A percentile compares a stretch with the other conserved stretches of the same genome.
These are phyloP conservation scores for Talaromyces sp. DNA, from an alignment of 2,329 filamentous ascomycete genomes.

Conservation along the genomic window DNA sequence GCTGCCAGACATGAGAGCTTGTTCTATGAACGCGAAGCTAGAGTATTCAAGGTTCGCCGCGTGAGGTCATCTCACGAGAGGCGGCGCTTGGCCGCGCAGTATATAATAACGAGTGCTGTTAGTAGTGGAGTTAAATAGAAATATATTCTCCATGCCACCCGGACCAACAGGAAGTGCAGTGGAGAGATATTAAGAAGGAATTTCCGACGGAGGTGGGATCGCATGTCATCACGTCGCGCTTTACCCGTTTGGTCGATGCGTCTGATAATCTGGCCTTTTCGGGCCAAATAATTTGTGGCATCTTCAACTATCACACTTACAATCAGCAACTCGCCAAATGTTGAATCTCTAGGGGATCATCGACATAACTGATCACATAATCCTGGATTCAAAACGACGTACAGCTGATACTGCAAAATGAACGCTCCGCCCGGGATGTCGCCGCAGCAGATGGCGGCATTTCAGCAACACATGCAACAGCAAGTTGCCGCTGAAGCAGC, in stretches of 20 bases:
- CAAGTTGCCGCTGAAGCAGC: slow-evolving; percentile 79
- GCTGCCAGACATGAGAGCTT: slow-evolving; percentile 17
- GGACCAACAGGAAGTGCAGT: not conserved
- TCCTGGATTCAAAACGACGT: not conserved
- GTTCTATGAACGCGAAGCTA: not conserved
- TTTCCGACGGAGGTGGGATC: not conserved
- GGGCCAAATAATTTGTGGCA: slow-evolving; percentile 5
- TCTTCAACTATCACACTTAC: not conserved
- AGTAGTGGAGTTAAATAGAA: not conserved
- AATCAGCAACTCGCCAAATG: not conserved
- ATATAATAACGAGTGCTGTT: not conserved
- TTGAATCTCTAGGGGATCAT: no score
- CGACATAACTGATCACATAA: not conserved
- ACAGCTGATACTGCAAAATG: slow-evolving; percentile 25
- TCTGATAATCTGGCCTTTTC: slow-evolving; percentile 19
- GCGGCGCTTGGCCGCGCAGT: not conserved
- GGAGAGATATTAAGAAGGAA: not conserved
- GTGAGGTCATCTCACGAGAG: not conserved
- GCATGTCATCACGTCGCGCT: slow-evolving; percentile 11
- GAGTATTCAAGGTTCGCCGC: not conserved
- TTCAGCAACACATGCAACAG: slow-evolving; percentile 61
- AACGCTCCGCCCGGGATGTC: slow-evolving; percentile 53
- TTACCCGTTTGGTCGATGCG: slow-evolving; percentile 11
- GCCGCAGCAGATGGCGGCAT: slow-evolving; percentile 74
- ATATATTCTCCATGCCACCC: not conserved